These are phyloP conservation scores for Mycena polygramma DNA, from an alignment of 768 basidiomycete species.

Conservation along the genomic window DNA sequence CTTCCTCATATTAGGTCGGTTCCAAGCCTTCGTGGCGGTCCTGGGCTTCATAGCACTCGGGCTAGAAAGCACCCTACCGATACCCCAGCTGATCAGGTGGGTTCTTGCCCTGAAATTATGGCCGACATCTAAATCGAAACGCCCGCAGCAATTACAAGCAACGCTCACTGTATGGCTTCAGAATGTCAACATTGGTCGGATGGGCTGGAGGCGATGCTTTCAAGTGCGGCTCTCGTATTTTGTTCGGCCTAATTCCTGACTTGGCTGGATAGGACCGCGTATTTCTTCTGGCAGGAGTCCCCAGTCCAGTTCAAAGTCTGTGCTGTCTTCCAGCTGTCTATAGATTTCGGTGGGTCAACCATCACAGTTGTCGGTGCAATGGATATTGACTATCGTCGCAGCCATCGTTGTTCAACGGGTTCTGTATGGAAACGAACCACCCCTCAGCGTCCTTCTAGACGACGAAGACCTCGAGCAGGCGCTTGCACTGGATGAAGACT, in stretches of 20 bases:
- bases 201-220: slow-evolving; percentile 89
- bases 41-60: slow-evolving; percentile 86
- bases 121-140: slow-evolving; percentile 5
- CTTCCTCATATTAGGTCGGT: slow-evolving; percentile 80
- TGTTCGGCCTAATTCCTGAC: slow-evolving; percentile 11
- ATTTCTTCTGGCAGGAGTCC: slow-evolving; percentile 81
- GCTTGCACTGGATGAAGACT: slow-evolving; percentile 73
- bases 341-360: slow-evolving; percentile 75
- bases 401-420: slow-evolving; percentile 82
- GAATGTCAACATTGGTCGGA: slow-evolving; percentile 83
- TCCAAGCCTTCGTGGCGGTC: slow-evolving; percentile 67
- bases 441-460: slow-evolving; percentile 61
- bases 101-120: slow-evolving; percentile 32
- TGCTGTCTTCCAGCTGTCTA: slow-evolving; percentile 84
- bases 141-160: slow-evolving; percentile 78
- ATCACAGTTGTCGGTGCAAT: slow-evolving; percentile 6
- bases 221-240: slow-evolving; percentile 66
- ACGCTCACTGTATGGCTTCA: slow-evolving; percentile 86
- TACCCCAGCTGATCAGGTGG: slow-evolving; percentile 86
- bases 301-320: slow-evolving; percentile 88
- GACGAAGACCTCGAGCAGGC: slow-evolving; percentile 84
- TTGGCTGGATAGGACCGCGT: slow-evolving; percentile 66
- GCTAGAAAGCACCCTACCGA: slow-evolving; percentile 87
- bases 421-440: slow-evolving; percentile 79
- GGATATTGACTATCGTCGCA: slow-evolving; percentile 46